phyloP scores from a whole-genome alignment of 805 yeast species.

The Yamadazyma olivae region DNA sequence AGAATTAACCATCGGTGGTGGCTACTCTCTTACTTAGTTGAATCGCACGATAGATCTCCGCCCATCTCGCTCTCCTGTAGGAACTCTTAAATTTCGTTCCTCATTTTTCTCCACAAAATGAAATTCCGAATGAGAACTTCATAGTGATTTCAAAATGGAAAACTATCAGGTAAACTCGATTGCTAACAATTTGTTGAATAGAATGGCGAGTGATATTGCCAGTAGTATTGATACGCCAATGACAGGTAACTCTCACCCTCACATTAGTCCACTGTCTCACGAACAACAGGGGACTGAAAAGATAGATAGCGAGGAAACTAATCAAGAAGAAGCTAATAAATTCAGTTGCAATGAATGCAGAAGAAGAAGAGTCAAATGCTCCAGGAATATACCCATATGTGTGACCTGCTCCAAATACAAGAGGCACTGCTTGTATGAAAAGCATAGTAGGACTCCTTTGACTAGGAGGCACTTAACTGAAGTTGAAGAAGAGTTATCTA shows the following conservation, averaged over 20 bases:
- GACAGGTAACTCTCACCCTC: slow-evolving; percentile 1
- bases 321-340: slow-evolving; percentile 3
- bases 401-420: slow-evolving; percentile 12
- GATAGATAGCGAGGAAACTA: too few relatives aligned
- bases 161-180: too few relatives aligned
- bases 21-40: slow-evolving; percentile 47
- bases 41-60: too few relatives aligned
- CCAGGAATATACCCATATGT: slow-evolving; percentile 15
- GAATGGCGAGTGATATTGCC: too few relatives aligned
- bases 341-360: slow-evolving; percentile 17
- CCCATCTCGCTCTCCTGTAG: too few relatives aligned
- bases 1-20: slow-evolving; percentile 82
- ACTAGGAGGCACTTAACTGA: slow-evolving; percentile 17
- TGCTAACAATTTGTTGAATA: too few relatives aligned
- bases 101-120: too few relatives aligned
- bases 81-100: too few relatives aligned
- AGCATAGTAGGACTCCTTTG: slow-evolving; percentile 13
- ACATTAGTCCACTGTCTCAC: not conserved
- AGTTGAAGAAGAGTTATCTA: slow-evolving; percentile 14
- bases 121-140: too few relatives aligned
- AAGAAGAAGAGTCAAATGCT: slow-evolving; percentile 14
- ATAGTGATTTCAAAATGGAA: too few relatives aligned
- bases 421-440: slow-evolving; percentile 15
- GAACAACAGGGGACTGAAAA: slow-evolving; percentile 2
- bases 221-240: too few relatives aligned